phyloP scores from a whole-genome alignment of 192 early-diverging fungal genomes.

The Rhizophagus clarus region DNA sequence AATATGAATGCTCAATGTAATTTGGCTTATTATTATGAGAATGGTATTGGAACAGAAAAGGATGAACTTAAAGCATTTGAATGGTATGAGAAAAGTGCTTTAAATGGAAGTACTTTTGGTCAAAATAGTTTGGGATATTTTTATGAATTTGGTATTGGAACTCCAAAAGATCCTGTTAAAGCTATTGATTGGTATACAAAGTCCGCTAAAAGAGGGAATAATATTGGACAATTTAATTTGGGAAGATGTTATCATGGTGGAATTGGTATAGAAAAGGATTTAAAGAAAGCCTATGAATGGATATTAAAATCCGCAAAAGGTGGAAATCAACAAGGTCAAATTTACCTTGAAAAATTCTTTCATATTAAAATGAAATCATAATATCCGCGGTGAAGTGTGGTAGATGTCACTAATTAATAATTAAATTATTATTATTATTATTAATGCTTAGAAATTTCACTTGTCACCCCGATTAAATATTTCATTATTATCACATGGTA shows the following conservation, averaged over 20 bases:
- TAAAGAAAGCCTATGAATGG: constrained; percentile 9
- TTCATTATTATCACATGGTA: background rate
- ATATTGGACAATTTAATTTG: constrained; percentile 37
- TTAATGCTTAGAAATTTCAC: no score
- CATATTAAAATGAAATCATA: background rate
- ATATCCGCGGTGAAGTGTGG: no score
- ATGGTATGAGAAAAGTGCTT: constrained; percentile 59
- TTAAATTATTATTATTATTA: no score
- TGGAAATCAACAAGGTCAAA: background rate
- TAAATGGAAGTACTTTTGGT: constrained; percentile 70
- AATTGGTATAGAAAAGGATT: constrained; percentile 25
- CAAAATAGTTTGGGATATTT: constrained; percentile 81
- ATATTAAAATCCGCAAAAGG: constrained; percentile 36
- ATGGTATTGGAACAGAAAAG: constrained; percentile 70
- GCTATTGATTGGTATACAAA: constrained; percentile 47
- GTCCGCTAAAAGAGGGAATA: constrained; percentile 39
- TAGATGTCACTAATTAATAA: no score
- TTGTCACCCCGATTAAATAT: no score
- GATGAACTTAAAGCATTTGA: constrained; percentile 65
- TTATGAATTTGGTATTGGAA: constrained; percentile 21
- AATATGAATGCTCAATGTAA: constrained; percentile 51
- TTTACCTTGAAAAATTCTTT: background rate
- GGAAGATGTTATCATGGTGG: constrained; percentile 44
- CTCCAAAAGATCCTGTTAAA: constrained; percentile 25
- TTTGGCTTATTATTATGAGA: constrained; percentile 81